Conservation (phyloP, 768 basidiomycete genomes). For the Auriscalpium microsporum region DNA sequence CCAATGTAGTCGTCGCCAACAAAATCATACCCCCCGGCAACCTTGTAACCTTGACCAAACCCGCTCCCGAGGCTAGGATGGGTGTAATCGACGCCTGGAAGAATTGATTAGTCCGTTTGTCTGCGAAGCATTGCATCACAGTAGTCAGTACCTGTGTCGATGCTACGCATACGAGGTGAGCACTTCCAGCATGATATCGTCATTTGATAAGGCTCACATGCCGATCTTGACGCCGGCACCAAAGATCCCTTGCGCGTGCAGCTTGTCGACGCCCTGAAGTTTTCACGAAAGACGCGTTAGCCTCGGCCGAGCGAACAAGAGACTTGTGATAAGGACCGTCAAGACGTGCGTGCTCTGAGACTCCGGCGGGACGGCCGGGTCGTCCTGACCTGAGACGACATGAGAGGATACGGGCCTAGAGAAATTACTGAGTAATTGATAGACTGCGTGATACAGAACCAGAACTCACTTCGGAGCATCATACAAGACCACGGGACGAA, state of each 20-base stretch:
- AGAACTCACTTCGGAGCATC: conserved; percentile 32
- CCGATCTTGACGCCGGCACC: conserved; percentile 63
- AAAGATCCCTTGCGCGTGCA: conserved; percentile 52
- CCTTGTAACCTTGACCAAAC: conserved; percentile 43
- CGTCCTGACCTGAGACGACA: conserved; percentile 32
- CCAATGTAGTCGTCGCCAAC: conserved; percentile 49
- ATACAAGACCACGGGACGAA: conserved; percentile 44
- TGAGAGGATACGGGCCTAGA: conserved; percentile 37
- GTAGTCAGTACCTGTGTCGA: conserved; percentile 33
- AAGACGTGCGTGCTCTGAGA: conserved; percentile 43
- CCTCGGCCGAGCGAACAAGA: not conserved
- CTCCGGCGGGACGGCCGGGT: conserved; percentile 37
- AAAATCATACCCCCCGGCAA: conserved; percentile 47
- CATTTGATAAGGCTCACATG: conserved; percentile 32
- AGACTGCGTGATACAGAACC: not conserved
- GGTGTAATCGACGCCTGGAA: conserved; percentile 45
- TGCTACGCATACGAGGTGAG: conserved; percentile 21
- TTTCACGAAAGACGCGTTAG: not conserved
- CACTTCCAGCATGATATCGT: not conserved
- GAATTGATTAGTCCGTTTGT: not conserved
- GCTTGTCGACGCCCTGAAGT: conserved; percentile 49
- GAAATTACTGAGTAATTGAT: not conserved
- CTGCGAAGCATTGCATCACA: not conserved
- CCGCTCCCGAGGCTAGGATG: conserved; percentile 47
- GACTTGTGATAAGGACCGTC: conserved; percentile 31